phyloP scores from a whole-genome alignment of 2,329 filamentous ascomycete genomes.

The Penicillium glabrum region DNA sequence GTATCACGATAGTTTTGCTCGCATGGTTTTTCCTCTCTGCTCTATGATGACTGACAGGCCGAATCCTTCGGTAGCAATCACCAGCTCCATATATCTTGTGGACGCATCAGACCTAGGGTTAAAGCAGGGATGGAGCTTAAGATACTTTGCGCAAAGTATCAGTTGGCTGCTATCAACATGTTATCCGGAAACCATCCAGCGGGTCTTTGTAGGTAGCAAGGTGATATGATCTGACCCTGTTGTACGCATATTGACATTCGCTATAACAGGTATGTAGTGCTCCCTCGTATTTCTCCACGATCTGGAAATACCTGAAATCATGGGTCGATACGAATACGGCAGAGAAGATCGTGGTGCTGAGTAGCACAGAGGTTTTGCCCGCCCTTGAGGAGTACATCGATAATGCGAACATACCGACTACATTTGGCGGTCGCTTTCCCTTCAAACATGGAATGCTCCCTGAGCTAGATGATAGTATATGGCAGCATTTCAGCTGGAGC shows the following conservation, averaged over 20 bases:
- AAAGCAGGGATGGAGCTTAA: conserved; percentile 24
- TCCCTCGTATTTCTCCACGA: conserved; percentile 20
- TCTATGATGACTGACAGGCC: conserved; percentile 16
- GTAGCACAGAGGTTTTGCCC: conserved; percentile 11
- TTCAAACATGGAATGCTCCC: conserved; percentile 23
- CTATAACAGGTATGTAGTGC: conserved; percentile 24
- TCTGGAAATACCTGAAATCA: conserved; percentile 26
- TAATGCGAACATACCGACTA: conserved; percentile 18
- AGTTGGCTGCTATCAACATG: conserved; percentile 27
- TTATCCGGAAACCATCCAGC: conserved; percentile 27
- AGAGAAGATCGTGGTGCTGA: conserved; percentile 23
- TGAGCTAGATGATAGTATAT: conserved; percentile 13
- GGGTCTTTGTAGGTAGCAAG: conserved; percentile 16
- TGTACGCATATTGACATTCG: background rate
- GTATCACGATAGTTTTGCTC: conserved; percentile 17
- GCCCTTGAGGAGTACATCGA: conserved; percentile 17
- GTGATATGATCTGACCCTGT: background rate
- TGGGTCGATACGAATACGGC: conserved; percentile 28
- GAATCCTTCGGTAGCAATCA: conserved; percentile 4
- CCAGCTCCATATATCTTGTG: conserved; percentile 19
- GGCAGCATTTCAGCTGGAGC: conserved; percentile 3
- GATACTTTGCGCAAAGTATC: conserved; percentile 20
- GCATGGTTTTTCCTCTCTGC: conserved; percentile 26
- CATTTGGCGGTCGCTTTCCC: conserved; percentile 19
- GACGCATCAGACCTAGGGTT: conserved; percentile 19